phyloP scores from a whole-genome alignment of 73 alveolate species.

The Blepharisma japonicum region DNA sequence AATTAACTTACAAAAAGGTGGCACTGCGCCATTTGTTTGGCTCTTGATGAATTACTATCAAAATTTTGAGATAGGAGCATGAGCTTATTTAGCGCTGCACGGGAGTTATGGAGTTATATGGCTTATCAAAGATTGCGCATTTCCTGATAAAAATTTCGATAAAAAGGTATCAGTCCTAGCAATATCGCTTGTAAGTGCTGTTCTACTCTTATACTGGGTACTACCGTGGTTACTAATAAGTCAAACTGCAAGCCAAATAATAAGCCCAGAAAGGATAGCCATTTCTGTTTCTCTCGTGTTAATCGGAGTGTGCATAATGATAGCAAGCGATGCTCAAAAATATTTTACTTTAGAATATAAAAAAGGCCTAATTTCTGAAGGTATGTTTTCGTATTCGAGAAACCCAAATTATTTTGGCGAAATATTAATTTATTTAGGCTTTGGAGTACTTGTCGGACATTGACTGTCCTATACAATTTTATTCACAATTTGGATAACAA shows the following conservation, averaged over 20 bases:
- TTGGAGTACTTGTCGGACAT: conserved; percentile 67
- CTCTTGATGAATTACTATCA: conserved; percentile 78
- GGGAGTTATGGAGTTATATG: conserved; percentile 95
- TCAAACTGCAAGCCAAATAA: conserved; percentile 46
- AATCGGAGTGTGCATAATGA: conserved; percentile 61
- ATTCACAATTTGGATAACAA: conserved; percentile 58
- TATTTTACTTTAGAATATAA: conserved; percentile 54
- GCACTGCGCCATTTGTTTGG: conserved; percentile 43
- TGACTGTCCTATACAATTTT: conserved; percentile 69
- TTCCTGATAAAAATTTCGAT: conserved; percentile 88
- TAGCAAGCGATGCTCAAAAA: conserved; percentile 63
- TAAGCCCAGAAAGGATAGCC: conserved; percentile 36
- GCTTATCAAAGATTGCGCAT: conserved; percentile 85
- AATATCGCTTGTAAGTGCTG: conserved; percentile 33
- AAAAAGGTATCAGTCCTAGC: conserved; percentile 50
- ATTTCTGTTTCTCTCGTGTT: conserved; percentile 33
- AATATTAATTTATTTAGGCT: conserved; percentile 75
- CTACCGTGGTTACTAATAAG: conserved; percentile 51
- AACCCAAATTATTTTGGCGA: conserved; percentile 95
- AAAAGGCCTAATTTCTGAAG: conserved; percentile 83
- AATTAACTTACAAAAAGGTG: conserved; percentile 64
- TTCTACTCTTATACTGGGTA: conserved; percentile 55
- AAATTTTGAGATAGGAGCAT: conserved; percentile 88
- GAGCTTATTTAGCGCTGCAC: conserved; percentile 79
- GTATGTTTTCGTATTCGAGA: conserved; percentile 74